Conservation (phyloP, 768 basidiomycete species). For the Exidia glandulosa region DNA sequence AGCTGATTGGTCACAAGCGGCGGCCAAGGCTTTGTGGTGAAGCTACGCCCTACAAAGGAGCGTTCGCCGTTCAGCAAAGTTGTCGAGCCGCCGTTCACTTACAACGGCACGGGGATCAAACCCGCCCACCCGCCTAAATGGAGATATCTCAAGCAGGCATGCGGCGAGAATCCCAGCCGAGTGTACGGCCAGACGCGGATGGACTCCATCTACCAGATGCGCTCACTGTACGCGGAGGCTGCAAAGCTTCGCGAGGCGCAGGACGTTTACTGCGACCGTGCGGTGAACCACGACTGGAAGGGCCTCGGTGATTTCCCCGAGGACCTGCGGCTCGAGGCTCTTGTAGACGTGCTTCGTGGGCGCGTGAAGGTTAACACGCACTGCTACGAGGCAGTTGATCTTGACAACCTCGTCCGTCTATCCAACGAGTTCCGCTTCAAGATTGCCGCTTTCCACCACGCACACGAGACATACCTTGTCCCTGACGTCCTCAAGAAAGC, state of each 20-base stretch:
- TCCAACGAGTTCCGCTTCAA: constrained; percentile 30
- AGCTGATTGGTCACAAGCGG: constrained; percentile 27
- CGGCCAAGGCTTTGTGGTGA: constrained; percentile 69
- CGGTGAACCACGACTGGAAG: constrained; percentile 8
- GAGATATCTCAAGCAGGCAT: constrained; percentile 65
- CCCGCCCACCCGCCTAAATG: constrained; percentile 41
- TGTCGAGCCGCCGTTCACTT: constrained; percentile 59
- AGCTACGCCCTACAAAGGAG: constrained; percentile 61
- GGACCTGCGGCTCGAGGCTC: constrained; percentile 18
- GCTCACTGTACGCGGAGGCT: constrained; percentile 17
- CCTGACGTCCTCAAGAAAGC: constrained; percentile 27
- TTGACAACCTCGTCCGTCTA: constrained; percentile 17
- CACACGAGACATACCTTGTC: constrained; percentile 31
- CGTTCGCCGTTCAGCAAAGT: constrained; percentile 64
- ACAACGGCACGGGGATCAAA: constrained; percentile 40
- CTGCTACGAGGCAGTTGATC: constrained; percentile 25
- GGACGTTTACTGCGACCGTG: constrained; percentile 18
- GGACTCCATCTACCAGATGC: constrained; percentile 48
- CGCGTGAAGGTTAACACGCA: constrained; percentile 38
- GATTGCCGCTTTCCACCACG: constrained; percentile 24
- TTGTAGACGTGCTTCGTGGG: constrained; percentile 21
- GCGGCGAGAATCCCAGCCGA: constrained; percentile 4
- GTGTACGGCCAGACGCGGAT: constrained; percentile 32
- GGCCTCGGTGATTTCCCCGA: constrained; percentile 22
- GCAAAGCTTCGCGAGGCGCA: constrained; percentile 22